These are phyloP conservation scores for Dryas octopetala DNA, from an alignment of 306 rosid species.

Conservation along the genomic window DNA sequence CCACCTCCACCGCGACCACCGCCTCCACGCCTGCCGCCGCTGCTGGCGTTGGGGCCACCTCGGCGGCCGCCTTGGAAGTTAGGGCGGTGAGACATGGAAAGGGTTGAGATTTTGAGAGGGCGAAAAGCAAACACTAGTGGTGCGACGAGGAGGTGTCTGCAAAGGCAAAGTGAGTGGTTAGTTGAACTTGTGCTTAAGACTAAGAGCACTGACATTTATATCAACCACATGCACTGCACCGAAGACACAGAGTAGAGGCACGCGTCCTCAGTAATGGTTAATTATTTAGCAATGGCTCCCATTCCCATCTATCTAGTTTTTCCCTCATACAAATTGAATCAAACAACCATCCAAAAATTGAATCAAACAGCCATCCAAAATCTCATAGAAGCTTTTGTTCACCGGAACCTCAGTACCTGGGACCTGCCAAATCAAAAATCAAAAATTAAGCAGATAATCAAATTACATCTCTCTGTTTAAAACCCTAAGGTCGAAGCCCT, in stretches of 20 bases:
- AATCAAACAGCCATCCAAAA: too few species aligned
- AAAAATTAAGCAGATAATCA: too few species aligned
- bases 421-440: too few species aligned
- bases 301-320: too few species aligned
- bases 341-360: too few species aligned
- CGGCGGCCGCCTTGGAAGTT: conserved; percentile 75
- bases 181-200: not conserved
- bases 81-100: conserved; percentile 69
- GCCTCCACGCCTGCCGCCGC: conserved; percentile 51
- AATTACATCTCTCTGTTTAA: too few species aligned
- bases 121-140: conserved; percentile 17
- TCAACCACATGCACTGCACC: conserved; percentile 6
- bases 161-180: not conserved
- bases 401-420: too few species aligned
- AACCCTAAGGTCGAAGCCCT: too few species aligned
- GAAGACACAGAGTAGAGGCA: not conserved
- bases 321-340: too few species aligned
- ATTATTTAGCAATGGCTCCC: too few species aligned
- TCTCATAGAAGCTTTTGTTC: too few species aligned
- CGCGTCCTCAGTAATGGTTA: too few species aligned
- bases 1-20: conserved; percentile 53
- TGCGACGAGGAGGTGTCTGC: conserved; percentile 11
- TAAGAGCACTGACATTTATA: conserved; percentile 40
- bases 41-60: conserved; percentile 39
- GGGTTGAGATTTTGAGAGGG: conserved; percentile 27